phyloP scores from a whole-genome alignment of 2,329 filamentous ascomycete species.

The Aureobasidium namibiae region DNA sequence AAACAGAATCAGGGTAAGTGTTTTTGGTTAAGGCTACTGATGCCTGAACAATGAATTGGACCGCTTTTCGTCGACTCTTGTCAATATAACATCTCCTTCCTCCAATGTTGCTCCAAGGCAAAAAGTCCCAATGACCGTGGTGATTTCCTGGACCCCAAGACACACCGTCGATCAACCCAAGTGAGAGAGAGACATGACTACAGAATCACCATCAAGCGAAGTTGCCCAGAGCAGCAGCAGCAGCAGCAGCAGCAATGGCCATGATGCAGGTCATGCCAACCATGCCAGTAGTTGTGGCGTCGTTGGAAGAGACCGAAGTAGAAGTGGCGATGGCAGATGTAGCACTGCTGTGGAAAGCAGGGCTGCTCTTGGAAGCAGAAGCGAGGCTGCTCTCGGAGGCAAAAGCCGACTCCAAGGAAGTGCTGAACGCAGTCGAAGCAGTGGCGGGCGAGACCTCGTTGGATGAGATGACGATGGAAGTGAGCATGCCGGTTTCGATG shows the following conservation, averaged over 20 bases:
- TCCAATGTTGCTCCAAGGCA: not conserved
- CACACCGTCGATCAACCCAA: not conserved
- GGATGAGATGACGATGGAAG: not conserved
- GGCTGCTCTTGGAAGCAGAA: not conserved
- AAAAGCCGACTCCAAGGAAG: slow-evolving; percentile 4
- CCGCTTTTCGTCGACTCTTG: not conserved
- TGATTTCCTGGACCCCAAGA: not conserved
- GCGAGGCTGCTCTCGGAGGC: not conserved
- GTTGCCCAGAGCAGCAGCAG: too few species aligned
- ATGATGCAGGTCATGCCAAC: not conserved
- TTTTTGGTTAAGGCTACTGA: not conserved
- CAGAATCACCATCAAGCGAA: not conserved
- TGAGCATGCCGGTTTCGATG: not conserved
- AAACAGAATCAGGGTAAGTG: not conserved
- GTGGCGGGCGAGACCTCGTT: not conserved
- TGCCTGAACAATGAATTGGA: not conserved
- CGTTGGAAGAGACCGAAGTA: not conserved
- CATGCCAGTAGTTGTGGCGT: not conserved
- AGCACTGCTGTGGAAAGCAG: not conserved
- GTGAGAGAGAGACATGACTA: not conserved
- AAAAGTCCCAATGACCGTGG: not conserved
- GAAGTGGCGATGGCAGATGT: not conserved
- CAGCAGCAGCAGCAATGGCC: not conserved
- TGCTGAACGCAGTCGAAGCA: not conserved
- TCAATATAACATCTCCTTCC: not conserved